Evolutionary conservation across 2,329 filamentous ascomycete species (phyloP), one percentile per base, ranked within the genome.

Genomic region (Pestalotiopsis sp.): DNA sequence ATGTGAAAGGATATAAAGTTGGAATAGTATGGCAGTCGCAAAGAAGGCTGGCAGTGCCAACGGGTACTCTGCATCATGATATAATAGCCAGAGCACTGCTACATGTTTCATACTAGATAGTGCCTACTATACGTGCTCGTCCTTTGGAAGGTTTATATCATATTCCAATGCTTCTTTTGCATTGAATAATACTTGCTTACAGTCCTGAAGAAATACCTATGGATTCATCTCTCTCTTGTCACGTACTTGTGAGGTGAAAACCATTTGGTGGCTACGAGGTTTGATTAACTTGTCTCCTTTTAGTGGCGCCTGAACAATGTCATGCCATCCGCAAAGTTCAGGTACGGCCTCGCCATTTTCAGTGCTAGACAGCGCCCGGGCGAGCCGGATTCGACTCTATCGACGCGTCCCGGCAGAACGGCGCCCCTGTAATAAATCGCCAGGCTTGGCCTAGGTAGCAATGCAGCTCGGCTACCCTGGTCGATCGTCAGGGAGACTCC

Each of bases 401-500:
- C 20, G 17, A 17, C 13, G 20, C 17, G 58, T 20, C 26, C 58
- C 58, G 58, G 58, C 26, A 61, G 26, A 14, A 20, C 30, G 58
- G 58, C 55, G 22, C 57, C 58, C 24, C 58, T 17, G 17, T 14
- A 30, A 5, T 14, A 30, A 5, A 39, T 60, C 30, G 58, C 26
- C 26, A 7, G 26, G 5, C 35, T 13, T 58, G 22, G 26, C 14
- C 24, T 35, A 20, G 30, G 7, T 35, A 35, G 35, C 24, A 7
- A 61, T 61, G 58, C 58, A 39, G 58, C 26, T 61, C n/a, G 30
- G 30, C 6, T 35, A 35, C 30, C 58, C 58, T 13, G 40, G 58
- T 20, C 58, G 58, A 61, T 61, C 58, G 58, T 61, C 30, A 61
- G 30, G 58, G 58, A 61, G 58, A 58, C 56, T 35, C 35, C 30